phyloP scores from a whole-genome alignment of 805 yeast species.

The Cyberlindnera maclurae region DNA sequence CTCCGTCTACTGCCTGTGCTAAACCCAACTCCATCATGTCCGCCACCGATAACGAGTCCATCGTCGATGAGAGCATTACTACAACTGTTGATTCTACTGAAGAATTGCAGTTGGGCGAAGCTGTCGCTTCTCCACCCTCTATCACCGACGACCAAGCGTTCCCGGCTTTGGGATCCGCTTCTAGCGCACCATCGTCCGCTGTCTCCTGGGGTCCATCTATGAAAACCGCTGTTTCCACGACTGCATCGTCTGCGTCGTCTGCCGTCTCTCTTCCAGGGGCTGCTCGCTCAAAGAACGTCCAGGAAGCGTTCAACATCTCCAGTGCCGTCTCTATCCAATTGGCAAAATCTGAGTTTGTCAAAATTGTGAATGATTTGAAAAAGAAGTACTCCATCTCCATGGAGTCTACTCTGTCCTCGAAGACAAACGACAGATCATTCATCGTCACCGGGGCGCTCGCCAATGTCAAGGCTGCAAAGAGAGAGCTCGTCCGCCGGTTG shows the following conservation, averaged over 20 bases:
- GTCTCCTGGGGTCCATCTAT: slow-evolving; percentile 36
- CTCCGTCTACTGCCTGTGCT: slow-evolving; percentile 3
- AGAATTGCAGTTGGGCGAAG: slow-evolving; percentile 4
- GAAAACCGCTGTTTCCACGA: slow-evolving; percentile 10
- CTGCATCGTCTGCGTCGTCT: slow-evolving; percentile 22
- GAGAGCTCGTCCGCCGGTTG: slow-evolving; percentile 67
- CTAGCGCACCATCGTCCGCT: slow-evolving; percentile 22
- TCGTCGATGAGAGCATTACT: not conserved
- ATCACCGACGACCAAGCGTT: slow-evolving; percentile 49
- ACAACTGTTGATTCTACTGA: slow-evolving; percentile 1
- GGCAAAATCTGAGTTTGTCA: slow-evolving; percentile 58
- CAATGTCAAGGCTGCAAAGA: slow-evolving; percentile 61
- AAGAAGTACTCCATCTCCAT: slow-evolving; percentile 55
- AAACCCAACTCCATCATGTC: slow-evolving; percentile 1
- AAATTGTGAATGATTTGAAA: slow-evolving; percentile 58
- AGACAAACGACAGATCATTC: slow-evolving; percentile 73
- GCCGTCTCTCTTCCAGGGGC: slow-evolving; percentile 19
- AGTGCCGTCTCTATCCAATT: slow-evolving; percentile 60
- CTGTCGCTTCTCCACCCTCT: slow-evolving; percentile 28
- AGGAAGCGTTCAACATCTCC: slow-evolving; percentile 68
- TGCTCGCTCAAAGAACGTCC: slow-evolving; percentile 26
- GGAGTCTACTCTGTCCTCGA: slow-evolving; percentile 76
- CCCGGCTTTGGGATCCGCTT: slow-evolving; percentile 56
- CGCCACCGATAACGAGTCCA: slow-evolving; percentile 1
- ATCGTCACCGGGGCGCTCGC: slow-evolving; percentile 69